These are phyloP conservation scores for Alternaria arbusti DNA, from an alignment of 2,329 filamentous ascomycete species.

Conservation along the genomic window DNA sequence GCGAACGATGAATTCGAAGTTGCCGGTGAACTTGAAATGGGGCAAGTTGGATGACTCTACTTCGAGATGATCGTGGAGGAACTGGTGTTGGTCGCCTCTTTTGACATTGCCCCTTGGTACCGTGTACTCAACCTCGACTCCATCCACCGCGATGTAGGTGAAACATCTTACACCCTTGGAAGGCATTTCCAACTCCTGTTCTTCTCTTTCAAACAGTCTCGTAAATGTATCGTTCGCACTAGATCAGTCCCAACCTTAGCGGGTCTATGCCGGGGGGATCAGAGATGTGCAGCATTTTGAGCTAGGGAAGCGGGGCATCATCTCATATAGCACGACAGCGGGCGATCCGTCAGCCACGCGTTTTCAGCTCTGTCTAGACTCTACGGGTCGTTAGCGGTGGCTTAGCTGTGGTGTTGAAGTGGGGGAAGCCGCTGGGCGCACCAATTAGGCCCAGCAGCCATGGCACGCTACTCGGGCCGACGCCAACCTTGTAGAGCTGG, in stretches of 20 bases:
- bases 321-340: background rate
- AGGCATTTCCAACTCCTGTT: conserved; percentile 29
- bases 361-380: conserved; percentile 14
- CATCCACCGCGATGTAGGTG: conserved; percentile 46
- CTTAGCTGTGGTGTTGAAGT: conserved; percentile 20
- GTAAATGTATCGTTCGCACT: background rate
- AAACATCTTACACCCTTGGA: conserved; percentile 45
- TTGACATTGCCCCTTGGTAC: conserved; percentile 50
- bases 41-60: conserved; percentile 54
- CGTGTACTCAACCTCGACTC: conserved; percentile 53
- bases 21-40: conserved; percentile 54
- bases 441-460: conserved; percentile 12
- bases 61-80: conserved; percentile 52
- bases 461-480: conserved; percentile 10
- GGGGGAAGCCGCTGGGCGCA: conserved; percentile 9
- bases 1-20: conserved; percentile 53
- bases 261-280: background rate
- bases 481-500: background rate
- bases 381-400: conserved; percentile 10
- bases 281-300: background rate
- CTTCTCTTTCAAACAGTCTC: background rate
- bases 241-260: background rate
- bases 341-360: background rate
- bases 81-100: conserved; percentile 44
- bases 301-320: background rate